A percentile compares a stretch with the other conserved stretches of the same genome.
These are phyloP conservation scores for Dendrobium huoshanense DNA, from an alignment of 106 monocot species.

Conservation along the genomic window DNA sequence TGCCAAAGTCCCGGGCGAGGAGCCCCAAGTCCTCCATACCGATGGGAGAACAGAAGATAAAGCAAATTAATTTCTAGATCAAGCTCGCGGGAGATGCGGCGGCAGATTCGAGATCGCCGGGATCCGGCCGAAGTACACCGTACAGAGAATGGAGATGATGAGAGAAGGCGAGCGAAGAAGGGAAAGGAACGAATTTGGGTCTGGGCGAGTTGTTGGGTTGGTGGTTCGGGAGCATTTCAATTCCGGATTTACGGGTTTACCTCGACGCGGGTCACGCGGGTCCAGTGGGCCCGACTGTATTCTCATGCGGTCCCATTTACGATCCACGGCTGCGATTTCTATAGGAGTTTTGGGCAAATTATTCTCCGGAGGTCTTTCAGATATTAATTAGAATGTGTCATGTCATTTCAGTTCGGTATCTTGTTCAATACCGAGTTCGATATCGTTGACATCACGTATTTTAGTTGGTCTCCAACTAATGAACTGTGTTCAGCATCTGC, in stretches of 20 bases:
- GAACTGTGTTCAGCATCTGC: too few relatives aligned
- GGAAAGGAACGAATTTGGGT: not conserved
- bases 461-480: too few relatives aligned
- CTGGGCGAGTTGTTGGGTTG: not conserved
- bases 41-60: not conserved
- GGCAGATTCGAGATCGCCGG: not conserved
- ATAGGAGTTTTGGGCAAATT: not conserved
- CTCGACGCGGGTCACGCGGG: not conserved
- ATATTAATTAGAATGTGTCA: too few relatives aligned
- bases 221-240: not conserved
- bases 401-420: too few relatives aligned
- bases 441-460: too few relatives aligned
- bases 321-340: not conserved
- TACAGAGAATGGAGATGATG: not conserved
- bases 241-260: not conserved
- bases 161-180: not conserved
- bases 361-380: too few relatives aligned
- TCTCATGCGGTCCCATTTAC: not conserved
- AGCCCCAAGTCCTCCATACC: slow-evolving; percentile 56
- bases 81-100: not conserved
- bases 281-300: not conserved
- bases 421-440: too few relatives aligned
- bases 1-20: slow-evolving; percentile 44
- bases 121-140: not conserved
- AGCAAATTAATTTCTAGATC: slow-evolving; percentile 5